Evolutionary conservation across 805 yeast genomes (phyloP), one percentile per base, ranked within the genome.

Genomic region (Saccharomyces cerevisiae): DNA sequence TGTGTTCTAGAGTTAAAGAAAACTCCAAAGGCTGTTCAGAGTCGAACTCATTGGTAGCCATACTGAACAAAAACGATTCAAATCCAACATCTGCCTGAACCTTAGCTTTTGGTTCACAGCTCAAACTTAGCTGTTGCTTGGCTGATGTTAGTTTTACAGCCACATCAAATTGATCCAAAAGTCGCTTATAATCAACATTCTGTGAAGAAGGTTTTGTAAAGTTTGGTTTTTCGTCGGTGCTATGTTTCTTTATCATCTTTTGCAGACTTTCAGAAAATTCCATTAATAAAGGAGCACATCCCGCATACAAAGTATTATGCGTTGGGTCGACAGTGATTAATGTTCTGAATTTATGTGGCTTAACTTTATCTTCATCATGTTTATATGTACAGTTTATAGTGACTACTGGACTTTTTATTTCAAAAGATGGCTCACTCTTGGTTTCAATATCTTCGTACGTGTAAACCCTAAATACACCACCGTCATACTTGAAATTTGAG

Each of bases 101-200:
- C 65, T 88, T 89, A 0, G 98, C 98, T 17, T 84, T 84, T 0
- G 99, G 99, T 57, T 88, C 92, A 76, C 99, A 94, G 60, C 96
- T 87, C 52, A 94, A 73, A 2, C 86, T 79, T 24, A 94, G 66
- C 47, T 79, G 80, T 66, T 94, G 99, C 32, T 83, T 79, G 22
- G 82, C 90, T 51, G 91, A 78, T 46, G 78, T 75, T 6, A 91
- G 58, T 0, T 85, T 82, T 53, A 87, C 69, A 51, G 81, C 82
- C 29, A 89, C 60, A 57, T 86, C 89, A 52, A 85, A 65, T 29
- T 80, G 79, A 46, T 76, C 73, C 28, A 86, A 66, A 2, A 85
- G 47, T 4, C 73, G 69, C 22, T 79, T 75, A 46, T 80, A 65
- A 50, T 78, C 76, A 61, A 67, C 47, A 51, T 55, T 49, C 10